A percentile compares a stretch with the other conserved stretches of the same genome.
phyloP scores from a whole-genome alignment of 129 eudicot species.

The Tagetes erecta region DNA sequence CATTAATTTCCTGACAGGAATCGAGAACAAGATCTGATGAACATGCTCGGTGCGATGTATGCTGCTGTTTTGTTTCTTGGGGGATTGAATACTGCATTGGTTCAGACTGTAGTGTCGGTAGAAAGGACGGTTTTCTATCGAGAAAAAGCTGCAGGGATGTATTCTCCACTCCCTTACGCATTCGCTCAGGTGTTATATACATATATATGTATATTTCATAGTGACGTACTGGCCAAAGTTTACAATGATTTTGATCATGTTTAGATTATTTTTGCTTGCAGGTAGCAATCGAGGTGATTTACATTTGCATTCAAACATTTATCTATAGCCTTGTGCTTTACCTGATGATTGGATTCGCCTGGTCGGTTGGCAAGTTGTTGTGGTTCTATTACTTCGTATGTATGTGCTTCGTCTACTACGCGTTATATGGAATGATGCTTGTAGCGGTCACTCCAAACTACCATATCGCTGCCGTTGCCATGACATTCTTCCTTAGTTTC shows the following conservation, averaged over 20 bases:
- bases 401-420: conserved; percentile 55
- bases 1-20: conserved; percentile 26
- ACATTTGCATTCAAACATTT: conserved; percentile 49
- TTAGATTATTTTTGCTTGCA: conserved; percentile 16
- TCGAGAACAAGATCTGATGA: conserved; percentile 49
- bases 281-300: conserved; percentile 60
- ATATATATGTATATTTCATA: no score
- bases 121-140: conserved; percentile 59
- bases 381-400: conserved; percentile 51
- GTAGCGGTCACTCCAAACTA: conserved; percentile 63
- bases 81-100: conserved; percentile 45
- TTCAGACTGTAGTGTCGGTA: conserved; percentile 48
- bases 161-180: conserved; percentile 59
- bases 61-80: conserved; percentile 62
- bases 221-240: no score
- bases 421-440: conserved; percentile 70
- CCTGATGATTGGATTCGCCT: conserved; percentile 62
- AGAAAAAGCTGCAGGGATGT: conserved; percentile 68
- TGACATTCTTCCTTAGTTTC: conserved; percentile 61
- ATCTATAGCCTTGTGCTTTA: conserved; percentile 53
- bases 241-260: no score
- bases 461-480: conserved; percentile 54
- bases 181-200: conserved; percentile 35
- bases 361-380: conserved; percentile 51
- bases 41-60: conserved; percentile 55